Base-by-base conservation (phyloP, 805 yeast genomes). In the Kazachstania viticola region DNA sequence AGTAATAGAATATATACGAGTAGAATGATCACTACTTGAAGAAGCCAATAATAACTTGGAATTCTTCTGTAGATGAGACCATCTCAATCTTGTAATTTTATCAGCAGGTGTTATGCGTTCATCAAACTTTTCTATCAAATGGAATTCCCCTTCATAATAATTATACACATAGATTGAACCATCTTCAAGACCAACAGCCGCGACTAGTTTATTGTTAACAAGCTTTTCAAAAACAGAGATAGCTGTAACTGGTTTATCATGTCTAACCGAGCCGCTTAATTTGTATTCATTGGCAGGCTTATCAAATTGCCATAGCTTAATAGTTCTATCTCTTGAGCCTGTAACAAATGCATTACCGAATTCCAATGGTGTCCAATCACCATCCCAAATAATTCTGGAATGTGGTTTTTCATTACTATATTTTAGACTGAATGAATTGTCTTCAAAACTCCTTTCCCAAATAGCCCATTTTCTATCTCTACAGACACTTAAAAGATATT, bases 371-470 rank as follows among this genome's bases (percentile, higher is more conserved):
- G 76, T 61, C 95, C 96, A 91, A 24, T 80, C 71, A 51, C 88
- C 77, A 59, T 91, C 97, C 98, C 98, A 93, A 27, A 91, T 73
- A 45, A 91, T 88, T 56, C 96, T 73, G 2, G 79, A 56, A 50
- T 93, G 99, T 0, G 95, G 95, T 51, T 79, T 83, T 22, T 71
- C 71, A 34, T 69, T 65, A 14, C 58, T 42, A 28, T 36, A 37
- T 18, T 44, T 49, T 34, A 72, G 54, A 14, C 57, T 51, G 38
- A 70, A 68, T 14, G 54, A 53, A 27, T 65, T 60, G 11, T 46
- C 44, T 13, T 51, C 60, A 21, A 58, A 49, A 14, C 47, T 37
- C 36, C 71, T 59, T 40, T 61, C 60, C 88, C 95, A 88, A 21
- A 88, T 48, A 17, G 84, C 74, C 60, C 79, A 75, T 48, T 73